These are phyloP conservation scores for Coemansia sp. DNA, from an alignment of 192 early-diverging fungal species.

Conservation along the genomic window DNA sequence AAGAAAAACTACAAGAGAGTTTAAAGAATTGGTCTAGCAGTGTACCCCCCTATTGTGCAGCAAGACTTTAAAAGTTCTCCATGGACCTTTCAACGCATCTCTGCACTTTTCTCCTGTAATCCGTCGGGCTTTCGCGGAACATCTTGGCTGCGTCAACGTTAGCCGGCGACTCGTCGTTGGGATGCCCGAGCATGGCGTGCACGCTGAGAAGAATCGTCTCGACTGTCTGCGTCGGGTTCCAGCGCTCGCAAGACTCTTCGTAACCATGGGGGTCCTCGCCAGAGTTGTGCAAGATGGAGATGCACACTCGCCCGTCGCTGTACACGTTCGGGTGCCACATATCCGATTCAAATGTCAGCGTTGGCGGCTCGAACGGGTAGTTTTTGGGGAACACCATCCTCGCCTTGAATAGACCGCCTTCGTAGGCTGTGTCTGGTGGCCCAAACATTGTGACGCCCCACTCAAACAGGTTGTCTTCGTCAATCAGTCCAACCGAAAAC, in stretches of 20 bases:
- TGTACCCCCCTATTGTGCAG: background rate
- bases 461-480: constrained; percentile 83
- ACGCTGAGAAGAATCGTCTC: constrained; percentile 89
- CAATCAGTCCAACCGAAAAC: constrained; percentile 88
- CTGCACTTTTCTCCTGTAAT: constrained; percentile 74
- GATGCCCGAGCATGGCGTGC: constrained; percentile 84
- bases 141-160: constrained; percentile 93
- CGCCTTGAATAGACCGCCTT: constrained; percentile 94
- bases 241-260: constrained; percentile 83
- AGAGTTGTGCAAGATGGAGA: constrained; percentile 85
- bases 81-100: constrained; percentile 53
- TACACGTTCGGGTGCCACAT: constrained; percentile 97
- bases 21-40: background rate
- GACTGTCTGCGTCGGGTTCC: constrained; percentile 94
- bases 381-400: constrained; percentile 63
- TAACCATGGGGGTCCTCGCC: constrained; percentile 92
- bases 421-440: constrained; percentile 81
- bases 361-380: constrained; percentile 88
- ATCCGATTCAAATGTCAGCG: constrained; percentile 76
- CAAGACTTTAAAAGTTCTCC: constrained; percentile 6
- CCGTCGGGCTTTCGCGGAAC: constrained; percentile 64
- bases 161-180: constrained; percentile 94
- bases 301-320: constrained; percentile 85
- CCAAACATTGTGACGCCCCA: constrained; percentile 91
- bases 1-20: background rate